phyloP scores from a whole-genome alignment of 805 yeast genomes.

The Lipomyces yamadae region DNA sequence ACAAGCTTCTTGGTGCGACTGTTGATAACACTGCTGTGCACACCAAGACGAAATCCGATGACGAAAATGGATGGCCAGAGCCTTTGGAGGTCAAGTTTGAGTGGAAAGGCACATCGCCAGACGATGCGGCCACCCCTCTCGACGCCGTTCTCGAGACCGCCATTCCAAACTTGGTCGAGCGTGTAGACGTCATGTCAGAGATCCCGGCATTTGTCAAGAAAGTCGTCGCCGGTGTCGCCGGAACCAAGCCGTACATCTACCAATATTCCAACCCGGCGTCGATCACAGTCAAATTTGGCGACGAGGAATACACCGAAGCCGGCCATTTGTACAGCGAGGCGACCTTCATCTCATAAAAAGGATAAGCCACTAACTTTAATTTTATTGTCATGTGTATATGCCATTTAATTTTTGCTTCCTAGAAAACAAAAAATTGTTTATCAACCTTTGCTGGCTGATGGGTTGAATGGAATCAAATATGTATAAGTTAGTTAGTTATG shows the following conservation, averaged over 20 bases:
- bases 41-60: conserved; percentile 59
- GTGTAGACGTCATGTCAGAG: conserved; percentile 98
- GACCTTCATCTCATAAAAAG: conserved; percentile 64
- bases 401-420: background rate
- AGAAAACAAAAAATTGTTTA: background rate
- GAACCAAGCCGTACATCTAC: conserved; percentile 95
- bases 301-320: conserved; percentile 54
- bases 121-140: conserved; percentile 46
- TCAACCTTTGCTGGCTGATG: background rate
- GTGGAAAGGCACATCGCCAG: conserved; percentile 57
- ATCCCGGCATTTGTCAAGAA: conserved; percentile 92
- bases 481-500: too few species aligned
- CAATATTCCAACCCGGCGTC: conserved; percentile 76
- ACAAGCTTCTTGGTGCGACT: conserved; percentile 67
- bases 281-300: conserved; percentile 52
- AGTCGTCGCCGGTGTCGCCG: conserved; percentile 92
- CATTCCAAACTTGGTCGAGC: conserved; percentile 69
- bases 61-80: conserved; percentile 87
- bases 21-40: conserved; percentile 69
- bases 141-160: conserved; percentile 55
- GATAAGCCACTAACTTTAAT: too few species aligned
- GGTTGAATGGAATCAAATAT: background rate
- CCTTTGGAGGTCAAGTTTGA: conserved; percentile 71
- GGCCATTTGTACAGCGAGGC: conserved; percentile 80
- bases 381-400: background rate